Base-by-base conservation (phyloP, 345 rosid species). In the Ricinus communis region DNA sequence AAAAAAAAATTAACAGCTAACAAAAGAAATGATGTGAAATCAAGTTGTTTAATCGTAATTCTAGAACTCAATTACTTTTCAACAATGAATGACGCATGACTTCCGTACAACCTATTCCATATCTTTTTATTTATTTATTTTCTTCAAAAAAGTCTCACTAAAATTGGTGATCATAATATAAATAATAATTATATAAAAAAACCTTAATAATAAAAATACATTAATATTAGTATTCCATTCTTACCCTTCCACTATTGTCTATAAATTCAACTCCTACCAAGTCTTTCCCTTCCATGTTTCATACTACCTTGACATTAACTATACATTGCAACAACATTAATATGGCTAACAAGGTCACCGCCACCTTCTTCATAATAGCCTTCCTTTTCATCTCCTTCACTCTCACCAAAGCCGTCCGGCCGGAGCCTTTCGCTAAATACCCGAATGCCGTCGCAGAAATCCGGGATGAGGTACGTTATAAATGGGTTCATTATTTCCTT, bases 281-380 rank as follows among this genome's bases (percentile, higher is more conserved):
- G 28, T 61, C 49, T 8, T 12, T 46, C 46, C 22, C 18, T 50
- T 49, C 45, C 61, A 28, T 9, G 41, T 12, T 64, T 55, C 61
- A 21, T 11, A 45, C 41, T 28, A 5, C 55, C 18, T 46, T 68
- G 74, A 12, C 45, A 5, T 63, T 45, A n/a, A 45, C 58, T 41
- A 28, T 33, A 64, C 21, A 64, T 38, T 21, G 24, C 15, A 40
- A 68, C 43, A 40, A 19, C 27, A 67, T 10, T 5, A 57, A 27
- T 21, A 81, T 81, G 84, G 19, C 67, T 60, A 59, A 57, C 51
- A 69, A 66, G 70, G 61, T 65, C 82, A 31, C 61, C 82, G 27
- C 61, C 77, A 22, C 64, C 53, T 7, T 65, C 33, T 72, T 71
- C 72, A 25, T 72, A 0, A 27, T 72, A 5, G 71, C 68, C 59